Conservation (phyloP, 192 early-diverging fungal species). For the Dissophora globulifera region DNA sequence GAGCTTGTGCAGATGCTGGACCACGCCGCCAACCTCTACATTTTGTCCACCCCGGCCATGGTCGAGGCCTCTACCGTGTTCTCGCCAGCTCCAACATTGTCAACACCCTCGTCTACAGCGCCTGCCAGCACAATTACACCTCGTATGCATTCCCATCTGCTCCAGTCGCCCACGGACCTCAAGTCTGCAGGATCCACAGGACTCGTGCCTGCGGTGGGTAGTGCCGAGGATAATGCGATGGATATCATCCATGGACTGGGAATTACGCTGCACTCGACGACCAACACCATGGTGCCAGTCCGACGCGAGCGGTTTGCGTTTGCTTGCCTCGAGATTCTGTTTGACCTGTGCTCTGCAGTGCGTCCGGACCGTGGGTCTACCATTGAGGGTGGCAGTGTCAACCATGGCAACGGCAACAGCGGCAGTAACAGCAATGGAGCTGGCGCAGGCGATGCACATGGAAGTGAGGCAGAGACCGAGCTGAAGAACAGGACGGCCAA, state of each 20-base stretch:
- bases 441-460: not conserved
- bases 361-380: too few relatives aligned
- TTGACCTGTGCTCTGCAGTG: conserved; percentile 66
- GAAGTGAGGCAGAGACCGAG: conserved; percentile 50
- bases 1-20: conserved; percentile 68
- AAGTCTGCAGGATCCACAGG: too few relatives aligned
- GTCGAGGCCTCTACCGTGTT: not conserved
- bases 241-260: conserved; percentile 46
- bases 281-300: conserved; percentile 68
- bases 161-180: too few relatives aligned
- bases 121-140: not conserved
- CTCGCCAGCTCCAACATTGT: not conserved
- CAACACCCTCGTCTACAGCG: not conserved
- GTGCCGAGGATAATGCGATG: conserved; percentile 3
- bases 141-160: too few relatives aligned
- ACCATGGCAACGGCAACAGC: not conserved
- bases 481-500: conserved; percentile 68
- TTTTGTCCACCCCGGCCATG: conserved; percentile 57
- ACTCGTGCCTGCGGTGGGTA: too few relatives aligned
- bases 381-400: too few relatives aligned
- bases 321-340: conserved; percentile 69
- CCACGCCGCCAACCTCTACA: conserved; percentile 55
- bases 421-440: not conserved
- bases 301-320: conserved; percentile 75
- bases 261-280: conserved; percentile 50